A percentile compares a stretch with the other conserved stretches of the same genome.
Conservation (phyloP, 192 early-diverging fungal species). For the Rhizophagus clarus region DNA sequence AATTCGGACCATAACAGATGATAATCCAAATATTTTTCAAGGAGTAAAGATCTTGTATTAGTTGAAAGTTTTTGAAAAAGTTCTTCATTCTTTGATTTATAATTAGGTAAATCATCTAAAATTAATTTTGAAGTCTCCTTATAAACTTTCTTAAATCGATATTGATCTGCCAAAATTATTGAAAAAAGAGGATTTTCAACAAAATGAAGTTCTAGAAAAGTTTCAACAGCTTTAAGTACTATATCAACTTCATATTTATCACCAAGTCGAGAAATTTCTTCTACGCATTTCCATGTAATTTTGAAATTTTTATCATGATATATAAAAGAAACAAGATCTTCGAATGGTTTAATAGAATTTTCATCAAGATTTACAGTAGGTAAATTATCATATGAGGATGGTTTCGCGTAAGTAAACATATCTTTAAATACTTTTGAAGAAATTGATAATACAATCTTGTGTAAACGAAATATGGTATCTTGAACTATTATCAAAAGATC, state of each 20-base stretch:
- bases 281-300: neutral
- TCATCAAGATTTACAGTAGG: neutral
- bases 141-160: neutral
- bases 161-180: neutral
- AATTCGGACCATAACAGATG: no score
- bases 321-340: neutral
- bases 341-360: neutral
- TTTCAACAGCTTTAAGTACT: neutral
- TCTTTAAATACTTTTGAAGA: conserved; percentile 12
- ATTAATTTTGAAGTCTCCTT: conserved; percentile 7
- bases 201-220: neutral
- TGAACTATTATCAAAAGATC: neutral
- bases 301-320: neutral
- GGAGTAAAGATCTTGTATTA: neutral
- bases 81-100: neutral
- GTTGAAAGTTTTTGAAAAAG: neutral
- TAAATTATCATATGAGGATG: neutral
- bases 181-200: neutral
- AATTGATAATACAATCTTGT: neutral
- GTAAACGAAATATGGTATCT: conserved; percentile 2
- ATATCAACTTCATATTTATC: conserved; percentile 1
- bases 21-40: neutral
- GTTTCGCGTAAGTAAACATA: neutral
- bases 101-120: neutral
- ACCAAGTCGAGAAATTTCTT: neutral